Evolutionary conservation across 1,284 basidiomycete genomes (phyloP).

Genomic region (Ustilago lituana): DNA sequence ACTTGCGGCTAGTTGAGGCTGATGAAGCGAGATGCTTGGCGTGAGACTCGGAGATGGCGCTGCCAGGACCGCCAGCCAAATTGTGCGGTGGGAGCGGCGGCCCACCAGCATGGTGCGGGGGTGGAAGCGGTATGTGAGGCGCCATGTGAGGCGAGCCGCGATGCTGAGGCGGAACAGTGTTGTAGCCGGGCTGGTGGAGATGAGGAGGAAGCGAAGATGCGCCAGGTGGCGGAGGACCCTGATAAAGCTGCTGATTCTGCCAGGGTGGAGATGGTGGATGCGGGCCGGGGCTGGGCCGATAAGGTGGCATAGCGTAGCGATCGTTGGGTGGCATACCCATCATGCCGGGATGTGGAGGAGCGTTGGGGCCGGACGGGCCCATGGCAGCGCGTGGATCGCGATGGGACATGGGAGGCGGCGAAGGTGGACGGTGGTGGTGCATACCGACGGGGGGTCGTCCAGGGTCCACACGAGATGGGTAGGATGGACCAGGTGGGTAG

Average conservation of each 20-base stretch:
- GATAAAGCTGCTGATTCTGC: slow-evolving; percentile 49
- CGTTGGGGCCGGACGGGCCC: slow-evolving; percentile 36
- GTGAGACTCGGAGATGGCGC: slow-evolving; percentile 42
- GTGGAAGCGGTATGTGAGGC: slow-evolving; percentile 40
- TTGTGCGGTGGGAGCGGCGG: slow-evolving; percentile 29
- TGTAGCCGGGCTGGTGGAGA: slow-evolving; percentile 33
- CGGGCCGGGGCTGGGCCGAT: slow-evolving; percentile 34
- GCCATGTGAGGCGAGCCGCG: slow-evolving; percentile 39
- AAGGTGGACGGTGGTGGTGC: slow-evolving; percentile 45
- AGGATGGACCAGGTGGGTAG: slow-evolving; percentile 40
- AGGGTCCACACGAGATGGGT: slow-evolving; percentile 28
- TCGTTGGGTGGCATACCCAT: slow-evolving; percentile 43
- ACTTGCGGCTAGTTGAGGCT: slow-evolving; percentile 38
- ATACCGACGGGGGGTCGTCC: slow-evolving; percentile 34
- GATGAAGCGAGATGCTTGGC: slow-evolving; percentile 35
- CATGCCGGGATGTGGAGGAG: slow-evolving; percentile 39
- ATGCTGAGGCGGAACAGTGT: slow-evolving; percentile 37
- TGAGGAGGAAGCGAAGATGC: slow-evolving; percentile 34
- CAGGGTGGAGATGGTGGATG: slow-evolving; percentile 45
- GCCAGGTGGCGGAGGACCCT: slow-evolving; percentile 29
- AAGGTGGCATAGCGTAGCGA: slow-evolving; percentile 39
- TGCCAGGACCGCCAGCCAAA: slow-evolving; percentile 17
- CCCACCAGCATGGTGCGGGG: slow-evolving; percentile 19
- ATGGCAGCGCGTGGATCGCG: slow-evolving; percentile 36
- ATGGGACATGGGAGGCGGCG: slow-evolving; percentile 44